Evolutionary conservation across 768 basidiomycete species (phyloP), one percentile per base, ranked within the genome.

Genomic region (Nevesoporus exiguus): DNA sequence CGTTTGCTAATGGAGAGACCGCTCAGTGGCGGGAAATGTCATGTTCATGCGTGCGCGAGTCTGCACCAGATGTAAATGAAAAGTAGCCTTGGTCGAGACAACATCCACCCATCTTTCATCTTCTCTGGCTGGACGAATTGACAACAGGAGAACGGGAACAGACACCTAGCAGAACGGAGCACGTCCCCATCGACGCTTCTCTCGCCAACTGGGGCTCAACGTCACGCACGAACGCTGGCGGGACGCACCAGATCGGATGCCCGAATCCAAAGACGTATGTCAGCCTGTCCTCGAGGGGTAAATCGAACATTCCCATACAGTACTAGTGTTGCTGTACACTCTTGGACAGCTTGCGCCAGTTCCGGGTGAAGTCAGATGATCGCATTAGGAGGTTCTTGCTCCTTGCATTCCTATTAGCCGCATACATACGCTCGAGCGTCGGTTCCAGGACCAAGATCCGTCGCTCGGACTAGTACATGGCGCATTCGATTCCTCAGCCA

Each of bases 181-280:
- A n/a, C n/a, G n/a, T n/a, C n/a, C n/a, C n/a, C n/a, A n/a, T n/a
- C n/a, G n/a, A n/a, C n/a, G n/a, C n/a, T n/a, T n/a, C n/a, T n/a
- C n/a, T n/a, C n/a, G n/a, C n/a, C n/a, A n/a, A n/a, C n/a, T n/a
- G n/a, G n/a, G n/a, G n/a, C n/a, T n/a, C n/a, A n/a, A n/a, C n/a
- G n/a, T n/a, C n/a, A n/a, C 27, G 27, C 27, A 36, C 13, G 14
- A 36, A 36, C 34, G 14, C 8, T 15, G 3, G 14, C 0, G 1
- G n/a, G 27, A 22, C 49, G 25, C 13, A 66, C 61, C 65, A 66
- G 25, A 61, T 52, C 14, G 57, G 57, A 33, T 54, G 59, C 1
- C 65, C 65, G 19, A 67, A 66, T 5, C 62, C 65, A 48, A 66
- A 66, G 1, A 7, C 4, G 49, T 57, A 63, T 2, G 52, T 1